phyloP scores from a whole-genome alignment of 768 basidiomycete species.

The Mycena filopes region DNA sequence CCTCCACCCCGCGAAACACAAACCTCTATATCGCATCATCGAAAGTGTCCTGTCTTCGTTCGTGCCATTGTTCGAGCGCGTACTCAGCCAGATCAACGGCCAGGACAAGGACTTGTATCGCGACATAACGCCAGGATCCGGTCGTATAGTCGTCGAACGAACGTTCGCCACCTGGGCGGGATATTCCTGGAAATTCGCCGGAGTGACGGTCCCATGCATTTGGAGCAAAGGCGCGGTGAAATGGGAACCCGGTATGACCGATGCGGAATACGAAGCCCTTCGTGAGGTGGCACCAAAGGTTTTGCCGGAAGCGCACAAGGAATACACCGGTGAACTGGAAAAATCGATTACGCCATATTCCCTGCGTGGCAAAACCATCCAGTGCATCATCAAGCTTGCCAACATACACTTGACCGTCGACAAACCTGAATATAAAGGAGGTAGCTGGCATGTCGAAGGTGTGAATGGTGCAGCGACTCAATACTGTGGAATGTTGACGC shows the following conservation, averaged over 20 bases:
- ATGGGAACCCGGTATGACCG: neutral
- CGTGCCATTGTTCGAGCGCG: conserved; percentile 41
- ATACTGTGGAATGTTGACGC: no score
- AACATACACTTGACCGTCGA: conserved; percentile 45
- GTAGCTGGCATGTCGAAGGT: conserved; percentile 48
- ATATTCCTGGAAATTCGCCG: neutral
- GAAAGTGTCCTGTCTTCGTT: conserved; percentile 31
- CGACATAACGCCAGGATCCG: conserved; percentile 24
- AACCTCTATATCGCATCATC: conserved; percentile 32
- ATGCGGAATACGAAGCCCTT: neutral
- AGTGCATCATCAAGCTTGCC: conserved; percentile 49
- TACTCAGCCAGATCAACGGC: conserved; percentile 34
- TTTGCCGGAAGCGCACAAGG: conserved; percentile 15
- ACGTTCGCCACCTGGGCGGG: conserved; percentile 5
- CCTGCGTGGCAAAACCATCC: conserved; percentile 35
- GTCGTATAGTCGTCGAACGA: conserved; percentile 11
- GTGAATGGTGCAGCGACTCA: no score
- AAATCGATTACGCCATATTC: conserved; percentile 19
- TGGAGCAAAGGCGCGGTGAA: conserved; percentile 7
- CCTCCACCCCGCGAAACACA: conserved; percentile 34
- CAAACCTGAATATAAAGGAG: conserved; percentile 42
- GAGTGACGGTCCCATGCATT: conserved; percentile 18
- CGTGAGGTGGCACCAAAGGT: conserved; percentile 2
- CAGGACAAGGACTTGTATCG: conserved; percentile 23
- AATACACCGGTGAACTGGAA: conserved; percentile 21